Evolutionary conservation across 768 basidiomycete genomes (phyloP), one percentile per base, ranked within the genome.

Genomic region (Kwoniella mangroviensis): DNA sequence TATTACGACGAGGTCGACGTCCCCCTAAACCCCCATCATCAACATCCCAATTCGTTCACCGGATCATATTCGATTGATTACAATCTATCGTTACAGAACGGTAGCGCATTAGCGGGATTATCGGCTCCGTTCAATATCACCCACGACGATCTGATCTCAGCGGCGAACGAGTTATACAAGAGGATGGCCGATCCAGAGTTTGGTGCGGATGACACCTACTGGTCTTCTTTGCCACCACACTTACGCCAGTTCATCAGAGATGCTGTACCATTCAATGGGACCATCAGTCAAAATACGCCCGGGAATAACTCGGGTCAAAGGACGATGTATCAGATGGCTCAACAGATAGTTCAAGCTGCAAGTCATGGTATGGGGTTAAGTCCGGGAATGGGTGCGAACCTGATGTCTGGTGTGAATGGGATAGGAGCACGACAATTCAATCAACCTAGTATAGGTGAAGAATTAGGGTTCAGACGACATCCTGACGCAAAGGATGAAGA

Each of bases 301-400:
- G 69, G 79, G 72, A 76, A 77, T 73, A 80, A 83, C 56, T 75
- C 79, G 65, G 86, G 89, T 85, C 86, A 88, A 67, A 85, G 87
- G 83, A 87, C 88, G 9, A 89, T 90, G 88, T 89, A 89, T 76
- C 86, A 88, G 63, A 87, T 89, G 71, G 90, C 90, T 43, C 89
- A 90, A 74, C 88, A 88, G 82, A 89, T 90, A 41, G 82, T 84
- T 22, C 74, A 68, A 52, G 82, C 81, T 34, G 82, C 82, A 5
- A 80, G 80, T 62, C 77, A 79, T 26, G 79, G 78, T 5, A 80
- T 79, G 75, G 75, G 81, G 15, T 66, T 80, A 28, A 77, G 79
- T 17, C 72, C 59, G 21, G 77, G 75, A 42, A 85, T 86, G 85
- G 43, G 88, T 85, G 76, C 85, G 56, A 70, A 71, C 54, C 85